A percentile compares a stretch with the other conserved stretches of the same genome.
Conservation (phyloP, 78 protist species). For the Pigoraptor vietnamica region DNA sequence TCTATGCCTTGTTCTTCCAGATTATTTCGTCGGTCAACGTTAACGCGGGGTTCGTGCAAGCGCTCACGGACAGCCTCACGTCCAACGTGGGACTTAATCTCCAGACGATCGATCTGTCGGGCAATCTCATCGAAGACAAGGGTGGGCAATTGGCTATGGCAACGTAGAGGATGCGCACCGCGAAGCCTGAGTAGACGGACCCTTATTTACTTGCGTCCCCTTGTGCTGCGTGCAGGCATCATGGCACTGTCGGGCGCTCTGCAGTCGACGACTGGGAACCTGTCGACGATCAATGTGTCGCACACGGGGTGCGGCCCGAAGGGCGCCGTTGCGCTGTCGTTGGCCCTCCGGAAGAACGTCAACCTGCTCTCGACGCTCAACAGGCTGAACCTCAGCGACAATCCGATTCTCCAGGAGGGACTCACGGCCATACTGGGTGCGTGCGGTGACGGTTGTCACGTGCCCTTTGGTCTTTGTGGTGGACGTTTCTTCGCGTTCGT, state of each 20-base stretch:
- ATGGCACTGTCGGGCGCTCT: background rate
- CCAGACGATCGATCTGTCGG: background rate
- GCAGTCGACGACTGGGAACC: background rate
- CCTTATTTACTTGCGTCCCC: background rate
- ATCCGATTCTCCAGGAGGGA: background rate
- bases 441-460: background rate
- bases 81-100: background rate
- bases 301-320: background rate
- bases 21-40: background rate
- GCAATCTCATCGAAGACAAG: background rate
- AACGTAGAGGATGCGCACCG: no score
- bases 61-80: background rate
- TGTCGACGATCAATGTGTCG: background rate
- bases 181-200: no score
- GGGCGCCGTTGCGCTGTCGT: background rate
- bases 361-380: background rate
- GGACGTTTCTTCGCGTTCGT: no score
- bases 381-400: background rate
- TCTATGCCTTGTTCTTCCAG: no score
- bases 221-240: background rate
- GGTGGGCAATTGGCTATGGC: background rate
- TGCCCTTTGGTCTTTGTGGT: no score
- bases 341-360: background rate
- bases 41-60: background rate
- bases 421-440: background rate